These are phyloP conservation scores for Leptographium lundbergii DNA, from an alignment of 2,329 filamentous ascomycete species.

Conservation along the genomic window DNA sequence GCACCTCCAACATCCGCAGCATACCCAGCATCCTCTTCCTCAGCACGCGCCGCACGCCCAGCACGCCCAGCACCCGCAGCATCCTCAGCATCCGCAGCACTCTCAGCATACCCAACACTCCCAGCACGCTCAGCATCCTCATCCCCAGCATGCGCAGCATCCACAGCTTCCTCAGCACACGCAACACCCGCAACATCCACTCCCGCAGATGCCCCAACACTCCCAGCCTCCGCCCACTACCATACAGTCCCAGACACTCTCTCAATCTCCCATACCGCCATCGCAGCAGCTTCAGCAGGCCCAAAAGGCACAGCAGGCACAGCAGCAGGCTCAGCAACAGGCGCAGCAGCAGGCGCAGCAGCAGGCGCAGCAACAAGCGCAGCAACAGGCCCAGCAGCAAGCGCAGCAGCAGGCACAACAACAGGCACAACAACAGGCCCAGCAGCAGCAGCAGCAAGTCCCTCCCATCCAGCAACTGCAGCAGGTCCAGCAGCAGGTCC, in stretches of 20 bases:
- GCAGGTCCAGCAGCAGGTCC: constrained; percentile 12
- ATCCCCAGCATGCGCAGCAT: constrained; percentile 1
- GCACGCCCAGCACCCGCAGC: constrained; percentile 2
- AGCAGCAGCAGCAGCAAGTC: constrained; percentile 7
- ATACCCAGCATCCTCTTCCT: constrained; percentile 1
- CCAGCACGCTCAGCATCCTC: background rate
- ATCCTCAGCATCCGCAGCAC: constrained; percentile 6
- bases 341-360: background rate
- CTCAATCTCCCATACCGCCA: constrained; percentile 28
- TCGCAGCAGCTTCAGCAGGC: constrained; percentile 29
- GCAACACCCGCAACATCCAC: constrained; percentile 3
- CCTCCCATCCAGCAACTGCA: background rate
- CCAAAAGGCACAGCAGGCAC: constrained; percentile 9
- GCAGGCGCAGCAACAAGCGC: constrained; percentile 12
- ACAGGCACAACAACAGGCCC: constrained; percentile 12
- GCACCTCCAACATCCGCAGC: constrained; percentile 8
- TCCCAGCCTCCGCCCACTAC: constrained; percentile 19
- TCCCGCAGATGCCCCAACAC: constrained; percentile 15
- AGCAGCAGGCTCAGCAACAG: constrained; percentile 13
- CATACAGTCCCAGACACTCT: constrained; percentile 32
- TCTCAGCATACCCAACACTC: constrained; percentile 4
- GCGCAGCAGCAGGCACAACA: constrained; percentile 5
- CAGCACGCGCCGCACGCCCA: constrained; percentile 1
- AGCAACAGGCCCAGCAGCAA: constrained; percentile 5
- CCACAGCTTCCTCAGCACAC: constrained; percentile 5